Evolutionary conservation across 2,329 filamentous ascomycete species (phyloP).

Genomic region (Escovopsis weberi): DNA sequence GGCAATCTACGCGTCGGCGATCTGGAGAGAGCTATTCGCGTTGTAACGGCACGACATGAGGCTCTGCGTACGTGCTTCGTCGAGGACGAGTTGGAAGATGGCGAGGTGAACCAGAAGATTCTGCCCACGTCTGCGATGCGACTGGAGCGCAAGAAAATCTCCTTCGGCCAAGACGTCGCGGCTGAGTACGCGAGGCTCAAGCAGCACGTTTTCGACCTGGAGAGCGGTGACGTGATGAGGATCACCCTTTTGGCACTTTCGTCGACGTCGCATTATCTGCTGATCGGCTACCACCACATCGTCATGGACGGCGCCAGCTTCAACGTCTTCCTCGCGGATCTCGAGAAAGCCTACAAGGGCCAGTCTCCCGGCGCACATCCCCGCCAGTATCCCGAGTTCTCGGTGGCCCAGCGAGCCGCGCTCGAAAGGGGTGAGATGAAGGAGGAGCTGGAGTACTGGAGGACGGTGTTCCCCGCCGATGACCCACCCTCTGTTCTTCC

Average conservation of each 20-base stretch:
- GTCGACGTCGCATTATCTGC: slow-evolving; percentile 21
- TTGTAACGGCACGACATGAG: slow-evolving; percentile 7
- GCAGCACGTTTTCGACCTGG: slow-evolving; percentile 22
- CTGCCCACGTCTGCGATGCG: slow-evolving; percentile 12
- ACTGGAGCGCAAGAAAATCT: slow-evolving; percentile 12
- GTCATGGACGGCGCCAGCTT: slow-evolving; percentile 34
- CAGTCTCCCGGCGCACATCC: slow-evolving; percentile 8
- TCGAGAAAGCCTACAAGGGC: slow-evolving; percentile 21
- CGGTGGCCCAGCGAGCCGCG: neutral
- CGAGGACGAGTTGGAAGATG: slow-evolving; percentile 4
- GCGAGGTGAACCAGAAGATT: slow-evolving; percentile 11
- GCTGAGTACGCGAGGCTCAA: slow-evolving; percentile 14
- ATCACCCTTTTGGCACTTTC: slow-evolving; percentile 20
- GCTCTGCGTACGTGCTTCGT: slow-evolving; percentile 10
- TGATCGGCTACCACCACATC: slow-evolving; percentile 35
- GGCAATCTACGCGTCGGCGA: neutral
- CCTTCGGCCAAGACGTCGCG: slow-evolving; percentile 11
- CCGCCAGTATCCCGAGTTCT: slow-evolving; percentile 2
- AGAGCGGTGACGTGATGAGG: slow-evolving; percentile 17
- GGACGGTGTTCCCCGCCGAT: neutral
- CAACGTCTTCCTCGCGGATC: slow-evolving; percentile 27
- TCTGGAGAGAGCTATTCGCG: neutral
- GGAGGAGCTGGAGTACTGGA: neutral
- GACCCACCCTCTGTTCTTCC: slow-evolving; percentile 10
- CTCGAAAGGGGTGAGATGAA: neutral